Percentiles rank a stretch among this genome's conserved stretches.
Conservation (phyloP, 2,329 filamentous ascomycete genomes). For the Aureobasidium sp. region DNA sequence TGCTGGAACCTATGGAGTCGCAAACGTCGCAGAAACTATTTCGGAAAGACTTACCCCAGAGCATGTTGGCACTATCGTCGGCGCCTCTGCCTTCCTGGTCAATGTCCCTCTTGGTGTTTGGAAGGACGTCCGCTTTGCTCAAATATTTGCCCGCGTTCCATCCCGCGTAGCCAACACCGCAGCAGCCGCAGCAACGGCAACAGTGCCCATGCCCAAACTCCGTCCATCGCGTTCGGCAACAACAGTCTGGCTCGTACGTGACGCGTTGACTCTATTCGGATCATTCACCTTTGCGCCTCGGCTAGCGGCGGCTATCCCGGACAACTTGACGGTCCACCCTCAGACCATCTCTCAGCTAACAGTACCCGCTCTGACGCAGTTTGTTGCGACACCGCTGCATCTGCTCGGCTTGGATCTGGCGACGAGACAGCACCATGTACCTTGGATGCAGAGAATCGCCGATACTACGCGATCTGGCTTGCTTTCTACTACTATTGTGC, state of each 20-base stretch:
- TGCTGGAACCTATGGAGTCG: slow-evolving; percentile 25
- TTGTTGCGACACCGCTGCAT: slow-evolving; percentile 26
- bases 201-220: slow-evolving; percentile 12
- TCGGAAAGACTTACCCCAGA: slow-evolving; percentile 19
- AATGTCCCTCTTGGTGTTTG: slow-evolving; percentile 26
- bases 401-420: slow-evolving; percentile 26
- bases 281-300: slow-evolving; percentile 27
- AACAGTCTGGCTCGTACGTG: slow-evolving; percentile 26
- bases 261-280: slow-evolving; percentile 28
- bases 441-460: slow-evolving; percentile 5
- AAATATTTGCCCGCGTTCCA: slow-evolving; percentile 21
- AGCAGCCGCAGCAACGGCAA: background rate
- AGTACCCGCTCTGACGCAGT: slow-evolving; percentile 26
- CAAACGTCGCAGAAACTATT: slow-evolving; percentile 23
- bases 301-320: slow-evolving; percentile 21
- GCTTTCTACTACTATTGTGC: slow-evolving; percentile 22
- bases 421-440: slow-evolving; percentile 13
- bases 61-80: slow-evolving; percentile 19
- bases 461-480: slow-evolving; percentile 20
- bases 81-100: slow-evolving; percentile 24
- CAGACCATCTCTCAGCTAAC: slow-evolving; percentile 24
- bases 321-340: slow-evolving; percentile 19
- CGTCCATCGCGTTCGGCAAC: slow-evolving; percentile 18
- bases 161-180: slow-evolving; percentile 9
- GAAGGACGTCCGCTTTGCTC: slow-evolving; percentile 28